Percentiles rank a stretch among this genome's conserved stretches.
phyloP scores from a whole-genome alignment of 164 flowering plant genomes.

The Kingdonia uniflora region DNA sequence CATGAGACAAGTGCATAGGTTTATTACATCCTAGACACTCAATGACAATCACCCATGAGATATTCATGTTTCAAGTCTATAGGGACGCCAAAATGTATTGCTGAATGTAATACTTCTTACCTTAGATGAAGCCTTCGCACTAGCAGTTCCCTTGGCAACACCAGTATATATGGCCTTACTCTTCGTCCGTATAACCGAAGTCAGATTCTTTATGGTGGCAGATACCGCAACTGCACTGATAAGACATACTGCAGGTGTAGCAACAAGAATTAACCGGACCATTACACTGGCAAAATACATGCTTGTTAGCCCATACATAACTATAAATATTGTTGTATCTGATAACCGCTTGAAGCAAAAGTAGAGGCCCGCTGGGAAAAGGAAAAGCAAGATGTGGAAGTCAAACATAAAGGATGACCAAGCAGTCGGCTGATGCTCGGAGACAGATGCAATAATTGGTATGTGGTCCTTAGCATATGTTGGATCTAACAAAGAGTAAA shows the following conservation, averaged over 20 bases:
- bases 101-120: slow-evolving; percentile 18
- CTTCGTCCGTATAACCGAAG: slow-evolving; percentile 49
- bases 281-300: slow-evolving; percentile 99
- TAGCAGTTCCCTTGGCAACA: slow-evolving; percentile 38
- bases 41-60: too few species aligned
- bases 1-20: too few species aligned
- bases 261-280: slow-evolving; percentile 98
- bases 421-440: slow-evolving; percentile 99
- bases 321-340: slow-evolving; percentile 93
- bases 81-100: neutral
- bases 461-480: slow-evolving; percentile 99
- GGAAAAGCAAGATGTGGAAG: slow-evolving; percentile 84
- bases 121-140: slow-evolving; percentile 60
- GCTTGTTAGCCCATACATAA: slow-evolving; percentile 97
- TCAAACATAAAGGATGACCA: slow-evolving; percentile 99
- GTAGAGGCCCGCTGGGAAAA: slow-evolving; percentile 95
- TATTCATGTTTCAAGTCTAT: neutral
- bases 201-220: slow-evolving; percentile 86
- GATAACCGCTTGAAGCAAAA: slow-evolving; percentile 95
- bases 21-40: too few species aligned
- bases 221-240: slow-evolving; percentile 97
- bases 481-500: slow-evolving; percentile 94
- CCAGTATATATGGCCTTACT: slow-evolving; percentile 36
- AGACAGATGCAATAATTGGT: slow-evolving; percentile 97
- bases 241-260: slow-evolving; percentile 97